phyloP scores from a whole-genome alignment of 805 yeast genomes.

The Wickerhamomyces pijperi region DNA sequence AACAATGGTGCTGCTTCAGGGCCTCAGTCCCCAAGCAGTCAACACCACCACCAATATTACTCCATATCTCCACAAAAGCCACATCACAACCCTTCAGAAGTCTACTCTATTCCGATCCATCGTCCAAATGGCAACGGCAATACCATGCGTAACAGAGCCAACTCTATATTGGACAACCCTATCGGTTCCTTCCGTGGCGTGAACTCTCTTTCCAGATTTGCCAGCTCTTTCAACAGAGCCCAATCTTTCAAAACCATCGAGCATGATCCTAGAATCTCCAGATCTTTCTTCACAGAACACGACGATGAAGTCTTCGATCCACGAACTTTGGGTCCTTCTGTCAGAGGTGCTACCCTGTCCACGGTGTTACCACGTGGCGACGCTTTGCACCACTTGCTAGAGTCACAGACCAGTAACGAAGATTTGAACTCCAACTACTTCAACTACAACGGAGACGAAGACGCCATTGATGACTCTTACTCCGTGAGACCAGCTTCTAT shows the following conservation, averaged over 20 bases:
- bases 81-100: neutral
- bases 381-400: constrained; percentile 8
- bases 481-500: constrained; percentile 19
- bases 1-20: no score
- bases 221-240: constrained; percentile 70
- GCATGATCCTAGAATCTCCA: constrained; percentile 24
- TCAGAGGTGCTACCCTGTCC: constrained; percentile 53
- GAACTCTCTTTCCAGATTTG: constrained; percentile 68
- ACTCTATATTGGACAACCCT: constrained; percentile 31
- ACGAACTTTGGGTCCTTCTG: constrained; percentile 53
- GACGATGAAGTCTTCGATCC: constrained; percentile 63
- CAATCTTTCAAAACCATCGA: constrained; percentile 58
- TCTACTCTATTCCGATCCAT: constrained; percentile 11
- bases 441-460: constrained; percentile 19
- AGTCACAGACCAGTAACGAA: constrained; percentile 11
- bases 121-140: constrained; percentile 5
- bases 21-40: no score
- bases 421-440: neutral
- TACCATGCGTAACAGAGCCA: constrained; percentile 20
- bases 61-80: neutral
- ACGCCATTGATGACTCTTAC: constrained; percentile 23
- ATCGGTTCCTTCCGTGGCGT: constrained; percentile 52
- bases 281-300: constrained; percentile 53
- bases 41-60: neutral
- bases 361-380: constrained; percentile 33